Evolutionary conservation across 192 early-diverging fungal genomes (phyloP), one percentile per base, ranked within the genome.

Genomic region (Nowakowskiella sp.): DNA sequence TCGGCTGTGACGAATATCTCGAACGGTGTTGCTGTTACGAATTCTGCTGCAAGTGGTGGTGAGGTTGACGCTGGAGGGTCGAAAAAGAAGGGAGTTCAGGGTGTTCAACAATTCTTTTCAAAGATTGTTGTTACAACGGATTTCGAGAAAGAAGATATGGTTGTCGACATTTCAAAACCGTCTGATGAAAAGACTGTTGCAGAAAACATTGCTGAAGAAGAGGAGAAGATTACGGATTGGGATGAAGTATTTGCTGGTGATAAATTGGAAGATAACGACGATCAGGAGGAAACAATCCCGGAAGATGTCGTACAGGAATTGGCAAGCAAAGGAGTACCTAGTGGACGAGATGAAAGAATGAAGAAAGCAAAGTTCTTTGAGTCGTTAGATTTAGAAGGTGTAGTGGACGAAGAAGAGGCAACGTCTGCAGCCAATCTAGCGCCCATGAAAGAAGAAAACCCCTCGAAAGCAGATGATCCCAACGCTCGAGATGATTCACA

Each of bases 61-160:
- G 4, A 58, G 64, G 6, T 46, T 48, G 2, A 2, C n/a, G 22
- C 22, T 33, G 29, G 27, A 50, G 24, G 46, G 47, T 32, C 7
- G 24, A 4, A 45, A 45, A n/a, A n/a, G 33, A 25, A 36, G 31
- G 47, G 21, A 21, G 53, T 55, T 8, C 44, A 68, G 49, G 70
- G 77, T 27, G 88, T 96, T 8, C 84, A 86, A 55, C 95, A 98
- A 65, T 62, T 80, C 58, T 91, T 98, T 61, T 81, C 77, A 64
- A 94, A 96, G 76, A 96, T 98, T 49, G 82, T 76, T 13, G 91
- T 98, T 1, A 68, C 80, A 44, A 73, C 89, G 9, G 82, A 89
- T 10, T 98, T 90, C 57, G 60, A 91, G 57, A 78, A 81, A 3
- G 84, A 90, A 27, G 92, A 98, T 65, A 66, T 93, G 62, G 25